Base-by-base conservation (phyloP, 1,284 basidiomycete genomes). In the Heterobasidion irregulare region DNA sequence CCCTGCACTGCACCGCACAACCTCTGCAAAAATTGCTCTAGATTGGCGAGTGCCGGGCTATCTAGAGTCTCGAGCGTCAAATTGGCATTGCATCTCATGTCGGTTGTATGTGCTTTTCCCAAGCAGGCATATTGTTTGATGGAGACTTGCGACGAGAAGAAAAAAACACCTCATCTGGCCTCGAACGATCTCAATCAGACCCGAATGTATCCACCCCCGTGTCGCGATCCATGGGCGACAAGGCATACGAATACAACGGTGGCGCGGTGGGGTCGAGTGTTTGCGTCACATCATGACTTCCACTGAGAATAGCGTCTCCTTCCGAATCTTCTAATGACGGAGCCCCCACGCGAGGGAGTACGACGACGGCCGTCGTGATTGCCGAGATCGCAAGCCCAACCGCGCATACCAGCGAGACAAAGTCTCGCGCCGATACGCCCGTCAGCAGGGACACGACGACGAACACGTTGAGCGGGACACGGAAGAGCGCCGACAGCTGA, bases 391-490 rank as follows among this genome's bases (percentile, higher is more conserved):
- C 74, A 38, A 89, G 72, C 68, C 83, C 76, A 46, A 80, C 48
- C 2, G 84, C 75, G 59, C 83, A 78, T 0, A 77, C 80, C 0
- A 77, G 75, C 38, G 88, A 76, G 9, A 89, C 86, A 1, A 75
- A 72, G 52, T 78, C 72, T 10, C 84, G 77, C 15, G 86, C 83
- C 0, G 82, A 84, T 13, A 86, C 82, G 6, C 86, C 86, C 1
- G 81, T 85, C 61, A 88, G 67, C 12, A 89, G 74, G 1, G 86
- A 80, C n/a, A 82, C 73, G 34, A 86, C 82, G 43, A 89, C 86
- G 58, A 89, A 87, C 6, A 85, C 62, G 65, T 89, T 89, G 50
- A 89, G 74, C 0, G 87, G 86, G 5, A 89, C 84, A 2, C 86
- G 80, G 71, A 89, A 88, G 6, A 89, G 70, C 0, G 85, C 79